Base-by-base conservation (phyloP, 2,329 filamentous ascomycete species). In the Penicillium olsonii region DNA sequence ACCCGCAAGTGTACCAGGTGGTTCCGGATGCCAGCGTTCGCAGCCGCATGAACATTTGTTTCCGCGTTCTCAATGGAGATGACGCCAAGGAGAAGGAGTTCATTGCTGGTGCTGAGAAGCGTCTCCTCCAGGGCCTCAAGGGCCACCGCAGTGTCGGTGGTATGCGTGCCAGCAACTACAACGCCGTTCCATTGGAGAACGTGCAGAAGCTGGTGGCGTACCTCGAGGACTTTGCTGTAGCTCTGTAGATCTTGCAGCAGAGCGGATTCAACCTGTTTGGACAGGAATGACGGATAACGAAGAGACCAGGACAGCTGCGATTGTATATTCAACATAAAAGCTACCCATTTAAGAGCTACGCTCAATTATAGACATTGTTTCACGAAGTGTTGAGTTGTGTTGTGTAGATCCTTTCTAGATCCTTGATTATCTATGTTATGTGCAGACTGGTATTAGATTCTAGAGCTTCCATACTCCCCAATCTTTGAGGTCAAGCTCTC, bases 1-100 rank as follows among this genome's bases (percentile, higher is more conserved):
- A 88, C 61, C 81, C 88, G 0, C 75, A 84, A 0, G 73, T 87
- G n/a, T 97, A 95, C 75, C 79, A 76, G 44, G 82, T 96, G 26
- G 84, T 96, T 0, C 90, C 91, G 0, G 81, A 87, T 59, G 88
- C 87, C 73, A 76, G 76, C 18, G 87, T 81, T 3, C 87, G 92
- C 48, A 95, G 89, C 61, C 79, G 90, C 47, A 96, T 97, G 88
- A 97, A 97, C 73, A 88, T 97, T 50, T 96, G 91, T 78, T 96
- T 96, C 79, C 79, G 91, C 14, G 80, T 95, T 15, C 69, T 77
- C 40, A 81, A 79, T 37, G 83, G 85, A 35, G 75, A 84, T 50
- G 84, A 85, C 43, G 84, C 81, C 11, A 80, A 85, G 18, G 92
- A 97, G 70, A 89, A 90, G 71, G 79, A 78, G 0, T 97, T 97